Evolutionary conservation across 257 asterid genomes (phyloP), one percentile per base, ranked within the genome.

Genomic region (Voacanga thouarsii): DNA sequence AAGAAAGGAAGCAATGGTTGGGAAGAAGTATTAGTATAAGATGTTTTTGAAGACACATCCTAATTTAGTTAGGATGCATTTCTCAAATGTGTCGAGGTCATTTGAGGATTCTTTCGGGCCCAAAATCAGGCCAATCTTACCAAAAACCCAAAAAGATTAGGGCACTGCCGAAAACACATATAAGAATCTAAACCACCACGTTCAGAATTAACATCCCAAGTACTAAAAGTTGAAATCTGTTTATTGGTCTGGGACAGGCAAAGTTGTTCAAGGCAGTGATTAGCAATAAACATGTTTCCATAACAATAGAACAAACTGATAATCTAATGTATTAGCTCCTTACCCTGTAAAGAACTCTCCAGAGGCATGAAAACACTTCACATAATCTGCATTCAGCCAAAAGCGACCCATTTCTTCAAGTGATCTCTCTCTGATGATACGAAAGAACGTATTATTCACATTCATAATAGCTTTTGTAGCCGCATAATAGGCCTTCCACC

Each of bases 401-500:
- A 95, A 85, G 65, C 74, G 92, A 70, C 94, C 90, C 98, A 95
- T 95, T 77, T 84, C 93, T 65, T 89, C 90, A 79, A 90, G 89
- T 57, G 92, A 81, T 85, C 93, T 89, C 74, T 92, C 97, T 73
- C 86, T 86, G 77, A 93, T 76, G 67, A 89, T 90, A 80, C 89
- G 80, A 77, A 85, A 90, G 82, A 95, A 95, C 78, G 89, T 97
- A 21, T 87, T 82, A 78, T 95, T 95, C 60, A 82, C 71, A 65
- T 85, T 88, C 79, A 95, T 88, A 76, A 93, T 87, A 77, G 97
- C 98, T 87, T 94, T 89, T 61, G 99, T 93, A 85, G 92, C 89
- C 49, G 99, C 98, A 81, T 95, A 95, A 83, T 95, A 95, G 70
- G 97, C 96, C 87, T 95, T 95, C 99, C 99, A 95, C 78, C 99